A percentile compares a stretch with the other conserved stretches of the same genome.
These are phyloP conservation scores for Pichia terricola DNA, from an alignment of 1,139 yeast species.

Conservation along the genomic window DNA sequence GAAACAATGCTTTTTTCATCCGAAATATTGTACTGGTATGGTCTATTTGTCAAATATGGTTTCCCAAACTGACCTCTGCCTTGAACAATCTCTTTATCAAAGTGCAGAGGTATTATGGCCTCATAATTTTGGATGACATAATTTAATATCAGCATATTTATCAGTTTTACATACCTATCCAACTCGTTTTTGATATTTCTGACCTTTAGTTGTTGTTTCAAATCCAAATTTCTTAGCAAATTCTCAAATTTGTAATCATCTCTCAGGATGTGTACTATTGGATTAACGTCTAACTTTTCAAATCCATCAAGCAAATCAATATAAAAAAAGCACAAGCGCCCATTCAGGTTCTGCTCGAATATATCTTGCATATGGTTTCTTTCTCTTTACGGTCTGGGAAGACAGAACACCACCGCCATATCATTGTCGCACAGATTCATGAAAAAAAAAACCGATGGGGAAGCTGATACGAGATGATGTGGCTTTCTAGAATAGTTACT, in stretches of 20 bases:
- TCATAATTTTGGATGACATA: constrained; percentile 15
- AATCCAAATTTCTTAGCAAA: constrained; percentile 16
- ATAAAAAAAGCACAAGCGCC: constrained; percentile 5
- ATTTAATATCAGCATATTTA: constrained; percentile 18
- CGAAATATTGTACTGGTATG: constrained; percentile 39
- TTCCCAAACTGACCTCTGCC: constrained; percentile 30
- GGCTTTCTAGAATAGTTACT: too few species aligned
- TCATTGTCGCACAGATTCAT: too few species aligned
- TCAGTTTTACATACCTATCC: constrained; percentile 14
- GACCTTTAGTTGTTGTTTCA: constrained; percentile 16
- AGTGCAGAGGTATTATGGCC: not conserved
- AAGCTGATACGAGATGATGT: too few species aligned
- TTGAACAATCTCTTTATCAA: constrained; percentile 16
- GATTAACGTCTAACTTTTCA: not conserved
- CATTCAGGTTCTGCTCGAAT: not conserved
- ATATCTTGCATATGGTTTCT: too few species aligned
- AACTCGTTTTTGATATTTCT: constrained; percentile 14
- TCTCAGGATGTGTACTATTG: constrained; percentile 4
- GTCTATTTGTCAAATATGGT: constrained; percentile 27
- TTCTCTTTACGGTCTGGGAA: too few species aligned
- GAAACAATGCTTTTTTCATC: constrained; percentile 45
- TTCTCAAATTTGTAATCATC: constrained; percentile 24
- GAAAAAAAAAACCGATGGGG: too few species aligned
- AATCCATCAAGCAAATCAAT: constrained; percentile 1
- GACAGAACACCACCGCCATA: too few species aligned